Conservation (phyloP, 2,329 filamentous ascomycete genomes). For the Aspergillus sp. region DNA sequence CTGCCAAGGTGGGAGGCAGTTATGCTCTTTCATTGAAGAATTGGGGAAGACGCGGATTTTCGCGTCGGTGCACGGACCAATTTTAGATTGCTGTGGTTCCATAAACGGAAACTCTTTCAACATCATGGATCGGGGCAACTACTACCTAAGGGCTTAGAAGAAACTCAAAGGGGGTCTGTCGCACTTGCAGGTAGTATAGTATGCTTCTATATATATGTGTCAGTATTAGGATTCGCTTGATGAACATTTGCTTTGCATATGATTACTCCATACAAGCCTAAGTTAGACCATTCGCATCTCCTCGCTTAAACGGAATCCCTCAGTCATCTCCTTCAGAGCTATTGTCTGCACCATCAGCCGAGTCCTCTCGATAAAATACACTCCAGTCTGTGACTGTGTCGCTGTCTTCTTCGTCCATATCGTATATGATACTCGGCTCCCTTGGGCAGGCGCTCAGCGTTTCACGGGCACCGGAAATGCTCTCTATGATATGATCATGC, state of each 20-base stretch:
- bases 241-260: no score
- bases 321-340: no score
- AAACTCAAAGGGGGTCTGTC: no score
- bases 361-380: background rate
- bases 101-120: background rate
- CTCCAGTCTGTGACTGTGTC: background rate
- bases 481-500: background rate
- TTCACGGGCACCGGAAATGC: background rate
- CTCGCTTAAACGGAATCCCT: no score
- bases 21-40: background rate
- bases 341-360: no score
- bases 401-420: no score
- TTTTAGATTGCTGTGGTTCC: slow-evolving; percentile 24
- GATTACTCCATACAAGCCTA: no score
- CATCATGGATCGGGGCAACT: background rate
- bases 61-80: slow-evolving; percentile 36
- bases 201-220: no score
- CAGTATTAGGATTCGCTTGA: no score
- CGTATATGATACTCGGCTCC: background rate
- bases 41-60: slow-evolving; percentile 28
- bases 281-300: no score
- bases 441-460: background rate
- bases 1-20: background rate
- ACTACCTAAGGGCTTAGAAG: no score
- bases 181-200: no score